phyloP scores from a whole-genome alignment of 2,329 filamentous ascomycete genomes.

The Ramichloridium luteum region DNA sequence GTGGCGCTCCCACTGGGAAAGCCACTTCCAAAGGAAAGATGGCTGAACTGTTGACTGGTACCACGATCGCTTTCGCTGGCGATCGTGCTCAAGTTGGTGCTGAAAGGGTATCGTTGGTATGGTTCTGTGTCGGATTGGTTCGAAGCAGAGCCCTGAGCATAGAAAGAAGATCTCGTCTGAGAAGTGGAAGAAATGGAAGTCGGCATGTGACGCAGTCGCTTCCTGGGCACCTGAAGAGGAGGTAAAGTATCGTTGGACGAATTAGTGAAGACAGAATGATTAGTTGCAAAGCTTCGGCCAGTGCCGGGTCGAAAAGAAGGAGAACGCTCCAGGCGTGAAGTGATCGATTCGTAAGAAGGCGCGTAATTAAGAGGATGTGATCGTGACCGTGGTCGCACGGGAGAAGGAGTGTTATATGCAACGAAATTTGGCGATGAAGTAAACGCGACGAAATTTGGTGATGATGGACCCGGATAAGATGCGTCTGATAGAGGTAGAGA shows the following conservation, averaged over 20 bases:
- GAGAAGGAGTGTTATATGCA: conserved; percentile 12
- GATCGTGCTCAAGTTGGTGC: conserved; percentile 25
- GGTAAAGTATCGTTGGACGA: conserved; percentile 20
- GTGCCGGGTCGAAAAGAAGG: conserved; percentile 11
- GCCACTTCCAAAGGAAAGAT: conserved; percentile 23
- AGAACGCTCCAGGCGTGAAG: conserved; percentile 17
- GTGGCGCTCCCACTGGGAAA: conserved; percentile 21
- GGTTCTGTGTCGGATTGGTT: conserved; percentile 21
- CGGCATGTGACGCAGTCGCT: conserved; percentile 17
- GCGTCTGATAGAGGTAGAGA: conserved; percentile 1
- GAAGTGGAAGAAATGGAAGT: conserved; percentile 13
- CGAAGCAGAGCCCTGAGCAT: conserved; percentile 1
- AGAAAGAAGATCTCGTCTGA: conserved; percentile 6
- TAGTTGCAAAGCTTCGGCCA: conserved; percentile 12
- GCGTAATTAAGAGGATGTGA: conserved; percentile 10
- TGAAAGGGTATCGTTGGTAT: conserved; percentile 21
- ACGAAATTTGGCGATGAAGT: conserved; percentile 22
- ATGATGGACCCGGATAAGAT: conserved; percentile 1
- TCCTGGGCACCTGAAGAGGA: conserved; percentile 23
- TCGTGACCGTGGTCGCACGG: conserved; percentile 8
- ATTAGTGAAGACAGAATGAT: conserved; percentile 10
- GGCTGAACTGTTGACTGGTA: conserved; percentile 20
- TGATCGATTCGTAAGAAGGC: conserved; percentile 22
- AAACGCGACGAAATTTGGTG: conserved; percentile 5
- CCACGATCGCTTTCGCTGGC: conserved; percentile 24